Percentiles rank a stretch among this genome's conserved stretches.
Conservation (phyloP, 495 filamentous ascomycete genomes). For the Glonium stellatum region DNA sequence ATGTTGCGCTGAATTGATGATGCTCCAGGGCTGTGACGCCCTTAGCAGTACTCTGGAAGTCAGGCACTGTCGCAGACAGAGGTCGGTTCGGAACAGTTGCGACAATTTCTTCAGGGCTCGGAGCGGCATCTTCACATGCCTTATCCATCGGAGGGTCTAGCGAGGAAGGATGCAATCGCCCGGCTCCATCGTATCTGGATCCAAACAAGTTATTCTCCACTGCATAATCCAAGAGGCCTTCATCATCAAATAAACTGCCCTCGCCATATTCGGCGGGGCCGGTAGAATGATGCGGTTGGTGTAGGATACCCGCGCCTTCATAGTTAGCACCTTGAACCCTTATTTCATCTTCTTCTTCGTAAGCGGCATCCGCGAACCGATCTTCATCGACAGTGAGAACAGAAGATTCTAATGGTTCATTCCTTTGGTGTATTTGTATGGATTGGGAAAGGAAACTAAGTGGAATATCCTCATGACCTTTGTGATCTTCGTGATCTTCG, state of each 20-base stretch:
- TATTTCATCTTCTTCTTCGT: constrained; percentile 19
- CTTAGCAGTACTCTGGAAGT: not conserved
- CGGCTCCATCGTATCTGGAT: constrained; percentile 4
- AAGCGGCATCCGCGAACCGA: constrained; percentile 27
- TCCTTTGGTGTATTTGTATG: not conserved
- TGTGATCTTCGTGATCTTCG: too few species aligned
- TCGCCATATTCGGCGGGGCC: constrained; percentile 6
- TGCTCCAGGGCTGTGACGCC: not conserved
- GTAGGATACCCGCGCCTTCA: not conserved
- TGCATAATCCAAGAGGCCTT: constrained; percentile 24
- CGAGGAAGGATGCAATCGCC: not conserved
- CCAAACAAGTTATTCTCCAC: constrained; percentile 17
- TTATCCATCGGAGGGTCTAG: not conserved
- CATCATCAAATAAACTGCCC: constrained; percentile 23
- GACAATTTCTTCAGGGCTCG: constrained; percentile 7
- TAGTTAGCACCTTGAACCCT: not conserved
- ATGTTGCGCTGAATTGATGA: not conserved
- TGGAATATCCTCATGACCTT: not conserved
- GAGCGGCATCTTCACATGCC: constrained; percentile 7
- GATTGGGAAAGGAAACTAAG: not conserved
- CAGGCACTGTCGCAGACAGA: constrained; percentile 3
- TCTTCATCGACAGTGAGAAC: constrained; percentile 22
- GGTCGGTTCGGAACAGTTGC: not conserved
- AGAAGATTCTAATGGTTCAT: constrained; percentile 9
- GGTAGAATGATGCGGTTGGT: constrained; percentile 6